These are phyloP conservation scores for Breynia disticha DNA, from an alignment of 441 rosid genomes.

Conservation along the genomic window DNA sequence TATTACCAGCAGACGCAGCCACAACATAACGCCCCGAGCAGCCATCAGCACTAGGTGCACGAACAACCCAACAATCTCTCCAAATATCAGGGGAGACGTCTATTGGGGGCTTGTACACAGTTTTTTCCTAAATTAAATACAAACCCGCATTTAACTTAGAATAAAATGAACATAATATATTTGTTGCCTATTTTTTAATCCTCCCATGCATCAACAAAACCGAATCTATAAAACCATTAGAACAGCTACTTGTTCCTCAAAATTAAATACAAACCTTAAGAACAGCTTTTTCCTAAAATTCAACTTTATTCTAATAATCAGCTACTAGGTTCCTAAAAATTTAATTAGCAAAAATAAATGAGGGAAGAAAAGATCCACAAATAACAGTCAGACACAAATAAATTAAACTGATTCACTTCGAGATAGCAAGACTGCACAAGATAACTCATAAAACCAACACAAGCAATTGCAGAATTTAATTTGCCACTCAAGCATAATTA, in stretches of 20 bases:
- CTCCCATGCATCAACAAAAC: constrained; percentile 8
- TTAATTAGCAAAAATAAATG: not conserved
- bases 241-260: too few relatives aligned
- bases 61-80: constrained; percentile 98
- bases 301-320: not conserved
- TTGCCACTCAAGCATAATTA: too few relatives aligned
- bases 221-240: not conserved
- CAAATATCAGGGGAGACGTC: constrained; percentile 57
- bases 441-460: not conserved
- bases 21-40: constrained; percentile 86
- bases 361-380: not conserved
- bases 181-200: constrained; percentile 1
- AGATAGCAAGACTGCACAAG: not conserved
- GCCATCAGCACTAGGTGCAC: constrained; percentile 91
- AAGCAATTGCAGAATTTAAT: not conserved
- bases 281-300: too few relatives aligned
- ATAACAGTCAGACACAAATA: constrained; percentile 1
- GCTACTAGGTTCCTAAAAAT: not conserved
- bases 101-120: constrained; percentile 63
- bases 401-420: not conserved
- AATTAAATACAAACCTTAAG: too few relatives aligned
- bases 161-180: not conserved
- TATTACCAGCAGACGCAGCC: constrained; percentile 95
- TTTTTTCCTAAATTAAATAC: constrained; percentile 53
- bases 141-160: not conserved